phyloP scores from a whole-genome alignment of 306 rosid species.

The Potentilla sterilis region DNA sequence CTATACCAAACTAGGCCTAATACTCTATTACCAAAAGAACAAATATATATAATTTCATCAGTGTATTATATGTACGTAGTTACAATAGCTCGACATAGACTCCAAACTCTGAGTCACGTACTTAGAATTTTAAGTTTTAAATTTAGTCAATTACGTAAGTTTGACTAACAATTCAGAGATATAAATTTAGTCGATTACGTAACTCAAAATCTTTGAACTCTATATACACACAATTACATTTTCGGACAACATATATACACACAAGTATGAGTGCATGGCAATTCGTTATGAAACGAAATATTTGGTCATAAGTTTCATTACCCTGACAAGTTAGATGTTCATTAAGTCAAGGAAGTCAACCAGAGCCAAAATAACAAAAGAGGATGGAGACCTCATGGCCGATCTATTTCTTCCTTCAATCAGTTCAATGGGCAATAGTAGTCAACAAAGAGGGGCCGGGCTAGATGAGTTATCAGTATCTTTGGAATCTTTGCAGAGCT shows the following conservation, averaged over 20 bases:
- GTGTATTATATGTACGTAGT: too few relatives aligned
- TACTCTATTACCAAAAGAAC: too few relatives aligned
- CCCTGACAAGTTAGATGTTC: neutral
- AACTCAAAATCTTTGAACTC: neutral
- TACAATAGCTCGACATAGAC: too few relatives aligned
- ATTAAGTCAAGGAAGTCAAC: constrained; percentile 1
- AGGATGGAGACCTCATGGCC: neutral
- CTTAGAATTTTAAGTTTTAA: too few relatives aligned
- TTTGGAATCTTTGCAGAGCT: constrained; percentile 1
- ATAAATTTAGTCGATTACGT: neutral
- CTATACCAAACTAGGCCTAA: too few relatives aligned
- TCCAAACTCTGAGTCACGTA: too few relatives aligned
- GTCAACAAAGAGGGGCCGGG: constrained; percentile 45
- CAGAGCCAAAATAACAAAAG: neutral
- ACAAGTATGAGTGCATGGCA: neutral
- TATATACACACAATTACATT: neutral
- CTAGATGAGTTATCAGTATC: neutral
- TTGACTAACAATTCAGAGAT: too few relatives aligned
- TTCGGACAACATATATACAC: neutral
- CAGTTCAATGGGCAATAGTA: neutral
- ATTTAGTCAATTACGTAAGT: too few relatives aligned
- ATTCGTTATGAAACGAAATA: neutral
- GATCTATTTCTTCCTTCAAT: neutral
- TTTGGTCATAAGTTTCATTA: neutral
- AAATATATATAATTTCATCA: too few relatives aligned